A percentile compares a stretch with the other conserved stretches of the same genome.
These are phyloP conservation scores for Lichtheimia corymbifera DNA, from an alignment of 371 early-diverging fungal genomes.

Conservation along the genomic window DNA sequence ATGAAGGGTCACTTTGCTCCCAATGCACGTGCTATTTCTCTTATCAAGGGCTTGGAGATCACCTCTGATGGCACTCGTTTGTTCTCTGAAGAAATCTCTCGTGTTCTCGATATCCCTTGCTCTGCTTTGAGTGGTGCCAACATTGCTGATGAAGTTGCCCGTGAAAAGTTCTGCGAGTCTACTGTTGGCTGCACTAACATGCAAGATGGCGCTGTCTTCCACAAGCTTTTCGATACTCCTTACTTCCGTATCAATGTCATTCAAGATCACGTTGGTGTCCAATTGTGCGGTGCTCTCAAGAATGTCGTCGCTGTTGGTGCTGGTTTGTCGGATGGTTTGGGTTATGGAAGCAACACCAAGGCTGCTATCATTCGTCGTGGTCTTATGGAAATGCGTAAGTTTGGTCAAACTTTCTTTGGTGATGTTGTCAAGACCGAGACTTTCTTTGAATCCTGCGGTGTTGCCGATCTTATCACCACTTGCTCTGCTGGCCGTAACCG, in stretches of 20 bases:
- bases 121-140: conserved; percentile 97
- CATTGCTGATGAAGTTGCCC: conserved; percentile 97
- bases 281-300: conserved; percentile 98
- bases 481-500: conserved; percentile 97
- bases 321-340: conserved; percentile 93
- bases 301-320: conserved; percentile 98
- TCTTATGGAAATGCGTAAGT: conserved; percentile 94
- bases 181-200: conserved; percentile 83
- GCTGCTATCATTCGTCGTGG: conserved; percentile 97
- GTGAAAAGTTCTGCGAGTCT: conserved; percentile 93
- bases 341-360: conserved; percentile 92
- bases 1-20: conserved; percentile 72
- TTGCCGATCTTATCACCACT: conserved; percentile 90
- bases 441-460: conserved; percentile 96
- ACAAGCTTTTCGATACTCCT: conserved; percentile 83
- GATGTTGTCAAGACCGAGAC: conserved; percentile 80
- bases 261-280: conserved; percentile 89
- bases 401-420: conserved; percentile 79
- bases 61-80: conserved; percentile 69
- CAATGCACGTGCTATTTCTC: conserved; percentile 83
- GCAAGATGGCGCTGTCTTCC: conserved; percentile 76
- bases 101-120: conserved; percentile 74
- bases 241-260: conserved; percentile 87
- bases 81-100: conserved; percentile 87
- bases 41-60: conserved; percentile 93